Percentiles rank a stretch among this genome's conserved stretches.
Evolutionary conservation across 2,329 filamentous ascomycete genomes (phyloP).

Genomic region (Aspergillus quadrilineatus): DNA sequence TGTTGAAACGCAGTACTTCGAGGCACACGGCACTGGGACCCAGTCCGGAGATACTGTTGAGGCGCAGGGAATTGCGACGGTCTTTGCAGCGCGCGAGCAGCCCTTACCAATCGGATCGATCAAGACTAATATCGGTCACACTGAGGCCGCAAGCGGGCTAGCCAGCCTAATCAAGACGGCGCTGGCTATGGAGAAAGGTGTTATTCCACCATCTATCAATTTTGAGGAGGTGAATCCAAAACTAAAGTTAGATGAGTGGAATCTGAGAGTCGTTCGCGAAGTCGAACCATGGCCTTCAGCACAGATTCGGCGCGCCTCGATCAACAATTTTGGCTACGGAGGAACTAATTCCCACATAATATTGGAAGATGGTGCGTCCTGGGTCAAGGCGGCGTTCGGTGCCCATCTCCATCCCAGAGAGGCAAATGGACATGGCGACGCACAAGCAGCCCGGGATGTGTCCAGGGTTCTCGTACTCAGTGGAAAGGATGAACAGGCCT

Average conservation of each 20-base stretch:
- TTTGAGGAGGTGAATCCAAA: slow-evolving; percentile 20
- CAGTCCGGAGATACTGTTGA: slow-evolving; percentile 39
- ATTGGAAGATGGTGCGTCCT: background rate
- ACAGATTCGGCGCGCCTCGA: slow-evolving; percentile 8
- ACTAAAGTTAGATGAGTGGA: background rate
- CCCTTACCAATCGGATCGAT: slow-evolving; percentile 20
- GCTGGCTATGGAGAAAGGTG: slow-evolving; percentile 22
- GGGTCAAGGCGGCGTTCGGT: no score
- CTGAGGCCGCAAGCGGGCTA: slow-evolving; percentile 26
- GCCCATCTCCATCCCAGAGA: background rate
- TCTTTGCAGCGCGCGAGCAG: slow-evolving; percentile 7
- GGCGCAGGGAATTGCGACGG: slow-evolving; percentile 18
- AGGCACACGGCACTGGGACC: slow-evolving; percentile 47
- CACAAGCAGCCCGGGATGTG: no score
- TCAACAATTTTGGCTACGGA: slow-evolving; percentile 25
- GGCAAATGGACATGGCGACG: no score
- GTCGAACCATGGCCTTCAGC: background rate
- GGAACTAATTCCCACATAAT: slow-evolving; percentile 17
- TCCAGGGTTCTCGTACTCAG: no score
- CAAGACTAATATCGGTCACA: slow-evolving; percentile 33
- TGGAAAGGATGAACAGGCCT: no score
- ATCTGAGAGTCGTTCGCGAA: background rate
- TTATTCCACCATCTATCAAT: slow-evolving; percentile 26
- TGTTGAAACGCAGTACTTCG: slow-evolving; percentile 33
- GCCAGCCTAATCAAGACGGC: slow-evolving; percentile 25